Evolutionary conservation across 2,329 filamentous ascomycete genomes (phyloP).

Genomic region (Curvularia eragrostidis): DNA sequence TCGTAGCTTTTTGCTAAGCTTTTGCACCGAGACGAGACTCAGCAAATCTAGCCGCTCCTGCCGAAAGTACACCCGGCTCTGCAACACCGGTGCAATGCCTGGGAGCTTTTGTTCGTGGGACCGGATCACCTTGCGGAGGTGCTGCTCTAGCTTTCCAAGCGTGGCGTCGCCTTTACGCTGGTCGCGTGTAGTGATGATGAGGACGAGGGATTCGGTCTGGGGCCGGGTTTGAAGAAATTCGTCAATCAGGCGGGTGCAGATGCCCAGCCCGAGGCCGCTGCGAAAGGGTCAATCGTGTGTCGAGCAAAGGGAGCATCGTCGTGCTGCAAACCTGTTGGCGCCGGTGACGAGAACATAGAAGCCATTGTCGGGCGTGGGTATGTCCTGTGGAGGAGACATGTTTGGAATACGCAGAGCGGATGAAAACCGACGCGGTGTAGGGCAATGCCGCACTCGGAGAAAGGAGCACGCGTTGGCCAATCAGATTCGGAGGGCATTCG

Average conservation of each 20-base stretch:
- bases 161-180: conserved; percentile 76
- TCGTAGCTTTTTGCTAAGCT: conserved; percentile 59
- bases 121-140: conserved; percentile 61
- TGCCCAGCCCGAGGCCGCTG: conserved; percentile 87
- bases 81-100: conserved; percentile 51
- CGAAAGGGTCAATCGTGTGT: conserved; percentile 36
- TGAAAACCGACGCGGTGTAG: conserved; percentile 1
- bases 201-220: conserved; percentile 71
- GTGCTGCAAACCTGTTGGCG: conserved; percentile 73
- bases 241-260: conserved; percentile 84
- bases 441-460: conserved; percentile 14
- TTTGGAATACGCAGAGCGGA: conserved; percentile 1
- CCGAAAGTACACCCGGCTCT: conserved; percentile 58
- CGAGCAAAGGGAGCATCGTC: too few species aligned
- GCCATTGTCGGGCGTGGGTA: conserved; percentile 39
- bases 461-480: conserved; percentile 13
- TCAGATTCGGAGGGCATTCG: conserved; percentile 7
- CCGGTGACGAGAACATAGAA: conserved; percentile 77
- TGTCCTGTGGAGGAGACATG: conserved; percentile 32
- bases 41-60: conserved; percentile 66
- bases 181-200: conserved; percentile 85
- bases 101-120: conserved; percentile 47
- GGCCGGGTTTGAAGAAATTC: conserved; percentile 79
- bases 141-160: conserved; percentile 65
- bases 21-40: conserved; percentile 62